phyloP scores from a whole-genome alignment of 768 basidiomycete genomes.

The Naematelia aurantialba region DNA sequence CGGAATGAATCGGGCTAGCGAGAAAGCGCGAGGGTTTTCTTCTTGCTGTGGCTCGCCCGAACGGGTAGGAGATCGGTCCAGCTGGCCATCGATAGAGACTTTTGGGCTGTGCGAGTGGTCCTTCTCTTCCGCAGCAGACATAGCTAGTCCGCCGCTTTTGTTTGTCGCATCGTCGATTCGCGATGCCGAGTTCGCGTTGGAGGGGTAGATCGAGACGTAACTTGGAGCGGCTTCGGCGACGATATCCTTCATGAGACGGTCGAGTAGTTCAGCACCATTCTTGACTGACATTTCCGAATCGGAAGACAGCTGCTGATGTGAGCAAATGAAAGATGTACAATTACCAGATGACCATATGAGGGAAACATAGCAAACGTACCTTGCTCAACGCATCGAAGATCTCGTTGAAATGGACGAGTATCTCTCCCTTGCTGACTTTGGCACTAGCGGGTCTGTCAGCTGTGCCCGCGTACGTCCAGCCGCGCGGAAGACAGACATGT shows the following conservation, averaged over 20 bases:
- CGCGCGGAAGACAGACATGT: slow-evolving; percentile 57
- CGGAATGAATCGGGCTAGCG: slow-evolving; percentile 89
- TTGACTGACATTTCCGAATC: slow-evolving; percentile 95
- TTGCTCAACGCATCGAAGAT: slow-evolving; percentile 97
- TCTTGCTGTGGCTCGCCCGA: slow-evolving; percentile 16
- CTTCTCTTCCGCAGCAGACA: neutral
- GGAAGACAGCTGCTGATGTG: slow-evolving; percentile 69
- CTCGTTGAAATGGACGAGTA: slow-evolving; percentile 94
- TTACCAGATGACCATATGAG: neutral
- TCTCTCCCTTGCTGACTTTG: slow-evolving; percentile 88
- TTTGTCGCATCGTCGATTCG: slow-evolving; percentile 52
- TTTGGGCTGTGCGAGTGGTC: neutral
- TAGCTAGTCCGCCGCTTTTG: neutral
- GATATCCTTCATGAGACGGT: slow-evolving; percentile 95
- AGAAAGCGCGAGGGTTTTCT: slow-evolving; percentile 69
- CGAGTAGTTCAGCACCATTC: slow-evolving; percentile 94
- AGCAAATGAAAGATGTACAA: neutral
- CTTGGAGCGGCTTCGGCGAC: slow-evolving; percentile 94
- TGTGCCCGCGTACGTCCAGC: neutral
- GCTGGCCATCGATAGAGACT: slow-evolving; percentile 9
- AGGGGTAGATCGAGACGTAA: slow-evolving; percentile 77
- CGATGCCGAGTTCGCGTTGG: slow-evolving; percentile 46
- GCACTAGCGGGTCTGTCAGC: slow-evolving; percentile 25
- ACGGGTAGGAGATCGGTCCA: slow-evolving; percentile 35
- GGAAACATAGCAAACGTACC: slow-evolving; percentile 56